A percentile compares a stretch with the other conserved stretches of the same genome.
Evolutionary conservation across 345 rosid genomes (phyloP).

Genomic region (Moringa oleifera): DNA sequence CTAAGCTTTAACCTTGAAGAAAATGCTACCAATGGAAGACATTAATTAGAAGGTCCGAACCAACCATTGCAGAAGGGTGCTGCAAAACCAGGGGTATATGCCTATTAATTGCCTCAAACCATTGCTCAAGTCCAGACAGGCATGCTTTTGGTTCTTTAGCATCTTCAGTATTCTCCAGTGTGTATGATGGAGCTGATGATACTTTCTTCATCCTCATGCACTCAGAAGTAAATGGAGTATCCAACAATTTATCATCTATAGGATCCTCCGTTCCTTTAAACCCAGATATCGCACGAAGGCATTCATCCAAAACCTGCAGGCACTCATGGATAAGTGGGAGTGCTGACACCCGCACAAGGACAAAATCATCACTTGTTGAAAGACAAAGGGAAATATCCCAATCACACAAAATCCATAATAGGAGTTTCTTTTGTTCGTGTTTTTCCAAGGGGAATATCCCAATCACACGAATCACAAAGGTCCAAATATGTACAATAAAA

Average conservation of each 20-base stretch:
- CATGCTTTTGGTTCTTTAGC: constrained; percentile 31
- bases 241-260: constrained; percentile 55
- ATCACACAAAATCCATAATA: no score
- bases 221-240: constrained; percentile 79
- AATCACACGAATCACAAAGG: no score
- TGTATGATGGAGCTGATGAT: constrained; percentile 89
- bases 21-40: not conserved
- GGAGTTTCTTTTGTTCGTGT: no score
- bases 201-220: constrained; percentile 62
- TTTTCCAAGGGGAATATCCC: no score
- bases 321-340: not conserved
- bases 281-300: constrained; percentile 89
- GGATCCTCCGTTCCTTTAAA: constrained; percentile 88
- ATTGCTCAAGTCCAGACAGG: constrained; percentile 54
- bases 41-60: constrained; percentile 25
- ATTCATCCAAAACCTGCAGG: constrained; percentile 81
- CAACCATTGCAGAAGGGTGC: constrained; percentile 72
- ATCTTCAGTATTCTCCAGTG: constrained; percentile 36
- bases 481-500: no score
- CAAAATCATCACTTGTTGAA: not conserved
- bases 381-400: no score
- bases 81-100: constrained; percentile 56
- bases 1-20: not conserved
- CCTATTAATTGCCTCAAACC: constrained; percentile 71
- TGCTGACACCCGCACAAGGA: not conserved